Evolutionary conservation across 2,329 filamentous ascomycete species (phyloP).

Genomic region (Pestalotiopsis sp.): DNA sequence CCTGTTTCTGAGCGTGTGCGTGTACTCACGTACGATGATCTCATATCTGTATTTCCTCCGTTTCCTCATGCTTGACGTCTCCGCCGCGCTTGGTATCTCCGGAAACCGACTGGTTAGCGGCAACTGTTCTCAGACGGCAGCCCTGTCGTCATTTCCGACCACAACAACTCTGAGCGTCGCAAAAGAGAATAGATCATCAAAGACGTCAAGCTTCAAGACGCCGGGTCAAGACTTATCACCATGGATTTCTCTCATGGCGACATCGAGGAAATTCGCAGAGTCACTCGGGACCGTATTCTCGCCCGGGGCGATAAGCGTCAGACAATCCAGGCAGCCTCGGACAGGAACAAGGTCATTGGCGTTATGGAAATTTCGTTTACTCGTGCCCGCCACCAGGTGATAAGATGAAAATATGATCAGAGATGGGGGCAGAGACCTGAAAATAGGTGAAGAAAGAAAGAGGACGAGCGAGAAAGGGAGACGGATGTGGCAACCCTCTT

Average conservation of each 20-base stretch:
- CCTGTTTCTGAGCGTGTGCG: too few relatives aligned
- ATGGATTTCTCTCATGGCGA: constrained; percentile 86
- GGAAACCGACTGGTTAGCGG: neutral
- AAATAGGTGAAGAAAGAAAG: too few relatives aligned
- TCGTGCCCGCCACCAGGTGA: too few relatives aligned
- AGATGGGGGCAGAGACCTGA: too few relatives aligned
- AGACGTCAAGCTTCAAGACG: constrained; percentile 68
- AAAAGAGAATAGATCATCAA: constrained; percentile 87
- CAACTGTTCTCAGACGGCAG: constrained; percentile 60
- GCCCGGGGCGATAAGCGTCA: constrained; percentile 94
- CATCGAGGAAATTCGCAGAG: constrained; percentile 70
- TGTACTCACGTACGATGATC: too few relatives aligned
- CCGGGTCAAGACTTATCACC: constrained; percentile 74
- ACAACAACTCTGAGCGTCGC: constrained; percentile 88
- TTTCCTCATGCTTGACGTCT: too few relatives aligned
- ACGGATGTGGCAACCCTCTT: constrained; percentile 65
- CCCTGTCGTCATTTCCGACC: constrained; percentile 82
- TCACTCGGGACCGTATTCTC: constrained; percentile 79
- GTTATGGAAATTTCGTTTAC: constrained; percentile 95
- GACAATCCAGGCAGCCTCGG: constrained; percentile 86
- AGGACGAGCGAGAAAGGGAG: too few relatives aligned
- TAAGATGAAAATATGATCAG: too few relatives aligned
- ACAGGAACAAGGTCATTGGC: constrained; percentile 71
- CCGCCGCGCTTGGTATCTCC: too few relatives aligned
- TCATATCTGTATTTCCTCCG: too few relatives aligned